Evolutionary conservation across 371 early-diverging fungal genomes (phyloP), one percentile per base, ranked within the genome.

Genomic region (Batkoa obscura): DNA sequence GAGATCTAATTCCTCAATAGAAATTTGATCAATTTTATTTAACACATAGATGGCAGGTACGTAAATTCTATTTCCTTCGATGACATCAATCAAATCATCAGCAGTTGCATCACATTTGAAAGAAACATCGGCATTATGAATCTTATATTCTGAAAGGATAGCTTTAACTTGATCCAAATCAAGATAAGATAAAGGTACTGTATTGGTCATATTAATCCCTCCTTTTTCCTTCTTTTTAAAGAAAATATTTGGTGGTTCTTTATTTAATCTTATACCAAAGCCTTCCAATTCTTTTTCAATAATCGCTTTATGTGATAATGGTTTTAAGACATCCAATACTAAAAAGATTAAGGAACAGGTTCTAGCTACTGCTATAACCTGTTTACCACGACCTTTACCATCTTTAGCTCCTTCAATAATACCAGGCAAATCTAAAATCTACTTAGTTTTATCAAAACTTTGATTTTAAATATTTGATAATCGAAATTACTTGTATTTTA

Each of bases 331-430:
- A 69, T 99, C 99, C 59, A 99, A 71, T 23, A 98, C 95, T 58
- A 96, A 79, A 62, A 87, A 86, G 58, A 96, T 89, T 36, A 94
- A 74, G 8, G 88, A 87, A 68, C 95, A 94, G 0, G 95, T 92
- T 58, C 92, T 84, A 2, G 97, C 95, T 38, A 94, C 94, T 36
- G 84, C 88, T 64, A 89, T 78, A 50, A 88, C 88, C 70, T 91
- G 92, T 66, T 90, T 80, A 70, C 99, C 99, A 70, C 99, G 84
- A 67, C 99, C 99, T 66, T 95, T 95, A 58, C 99, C 99, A 66
- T 97, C 94, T 60, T 96, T 85, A 54, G 99, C 99, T 57, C 99
- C 99, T 68, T 98, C 98, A 61, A 99, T 95, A 74, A 99, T 81
- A 69, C 82, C 82, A 17, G 82, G 82, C 59, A 88, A 70, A 79